Evolutionary conservation across 257 asterid species (phyloP).

Genomic region (Nicotiana knightiana): DNA sequence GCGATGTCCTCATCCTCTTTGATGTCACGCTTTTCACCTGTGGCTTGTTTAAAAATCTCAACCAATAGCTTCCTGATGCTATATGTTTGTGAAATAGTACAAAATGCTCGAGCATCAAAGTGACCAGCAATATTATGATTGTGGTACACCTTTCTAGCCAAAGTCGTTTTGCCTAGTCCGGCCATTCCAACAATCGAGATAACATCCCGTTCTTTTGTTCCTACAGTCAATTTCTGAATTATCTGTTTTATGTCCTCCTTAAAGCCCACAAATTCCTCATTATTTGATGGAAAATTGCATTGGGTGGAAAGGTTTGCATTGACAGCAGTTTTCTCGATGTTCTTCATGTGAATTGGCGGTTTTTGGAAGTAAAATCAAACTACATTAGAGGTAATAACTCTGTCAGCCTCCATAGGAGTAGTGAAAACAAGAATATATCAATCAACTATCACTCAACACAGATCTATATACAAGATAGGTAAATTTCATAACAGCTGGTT

Average conservation of each 20-base stretch:
- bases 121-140: neutral
- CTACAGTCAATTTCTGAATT: neutral
- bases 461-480: too few relatives aligned
- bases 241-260: neutral
- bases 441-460: neutral
- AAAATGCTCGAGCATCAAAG: neutral
- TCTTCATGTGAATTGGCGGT: neutral
- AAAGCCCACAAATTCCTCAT: neutral
- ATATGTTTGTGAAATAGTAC: constrained; percentile 1
- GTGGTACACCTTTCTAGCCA: constrained; percentile 1
- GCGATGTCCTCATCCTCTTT: neutral
- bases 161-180: constrained; percentile 9
- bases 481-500: too few relatives aligned
- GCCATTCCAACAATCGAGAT: constrained; percentile 14
- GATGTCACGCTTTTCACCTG: neutral
- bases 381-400: neutral
- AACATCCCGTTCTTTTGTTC: neutral
- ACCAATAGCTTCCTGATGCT: neutral
- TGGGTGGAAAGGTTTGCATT: neutral
- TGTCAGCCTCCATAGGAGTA: neutral
- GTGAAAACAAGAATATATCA: neutral
- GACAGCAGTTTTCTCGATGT: neutral
- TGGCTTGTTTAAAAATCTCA: neutral
- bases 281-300: neutral
- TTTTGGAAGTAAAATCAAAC: neutral